These are phyloP conservation scores for Fremontodendron californicum DNA, from an alignment of 345 rosid species.

Conservation along the genomic window DNA sequence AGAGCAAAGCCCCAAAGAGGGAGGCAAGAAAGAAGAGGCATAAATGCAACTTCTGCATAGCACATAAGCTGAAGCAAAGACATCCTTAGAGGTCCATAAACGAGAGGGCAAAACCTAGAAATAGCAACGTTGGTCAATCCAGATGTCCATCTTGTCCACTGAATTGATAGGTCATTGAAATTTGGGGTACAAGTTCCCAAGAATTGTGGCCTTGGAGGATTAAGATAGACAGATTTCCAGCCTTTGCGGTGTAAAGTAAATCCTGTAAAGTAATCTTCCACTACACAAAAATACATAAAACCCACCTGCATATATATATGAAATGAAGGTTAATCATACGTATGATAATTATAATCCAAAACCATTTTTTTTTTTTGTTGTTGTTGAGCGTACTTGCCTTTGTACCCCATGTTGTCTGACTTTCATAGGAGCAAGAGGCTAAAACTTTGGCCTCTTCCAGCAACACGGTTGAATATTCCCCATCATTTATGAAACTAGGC, in stretches of 20 bases:
- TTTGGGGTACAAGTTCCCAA: constrained; percentile 27
- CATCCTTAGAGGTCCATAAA: constrained; percentile 30
- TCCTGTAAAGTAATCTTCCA: constrained; percentile 44
- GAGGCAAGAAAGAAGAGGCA: constrained; percentile 22
- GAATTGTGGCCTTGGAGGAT: constrained; percentile 35
- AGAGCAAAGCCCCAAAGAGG: constrained; percentile 33
- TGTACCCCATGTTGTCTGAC: constrained; percentile 38
- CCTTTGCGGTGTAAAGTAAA: constrained; percentile 32
- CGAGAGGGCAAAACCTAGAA: constrained; percentile 39
- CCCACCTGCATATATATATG: constrained; percentile 36
- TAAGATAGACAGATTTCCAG: constrained; percentile 34
- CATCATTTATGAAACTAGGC: background rate
- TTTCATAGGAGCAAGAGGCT: constrained; percentile 34
- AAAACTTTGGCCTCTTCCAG: constrained; percentile 18
- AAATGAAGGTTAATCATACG: background rate
- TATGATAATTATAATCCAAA: background rate
- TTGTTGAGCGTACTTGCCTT: constrained; percentile 23
- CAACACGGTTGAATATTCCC: constrained; percentile 5
- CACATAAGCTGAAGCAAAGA: constrained; percentile 25
- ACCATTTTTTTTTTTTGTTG: background rate
- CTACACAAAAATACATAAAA: constrained; percentile 31
- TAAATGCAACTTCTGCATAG: constrained; percentile 18
- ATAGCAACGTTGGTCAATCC: constrained; percentile 28
- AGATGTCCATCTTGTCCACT: constrained; percentile 35
- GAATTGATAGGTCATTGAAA: constrained; percentile 25